Evolutionary conservation across 148 eudicot species (phyloP).

Genomic region (Amaranthus palmeri): DNA sequence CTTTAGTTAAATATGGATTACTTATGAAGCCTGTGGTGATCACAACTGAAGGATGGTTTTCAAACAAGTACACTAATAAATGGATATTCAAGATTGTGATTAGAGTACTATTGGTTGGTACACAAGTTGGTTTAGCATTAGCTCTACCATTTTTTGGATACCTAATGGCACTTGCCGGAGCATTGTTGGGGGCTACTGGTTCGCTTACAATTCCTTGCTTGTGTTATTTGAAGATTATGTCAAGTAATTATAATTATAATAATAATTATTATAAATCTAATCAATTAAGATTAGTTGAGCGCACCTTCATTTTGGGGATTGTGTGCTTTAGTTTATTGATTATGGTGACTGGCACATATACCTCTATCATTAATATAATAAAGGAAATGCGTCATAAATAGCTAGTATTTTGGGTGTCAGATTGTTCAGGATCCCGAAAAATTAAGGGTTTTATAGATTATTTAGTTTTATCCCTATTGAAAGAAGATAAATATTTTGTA

Average conservation of each 20-base stretch:
- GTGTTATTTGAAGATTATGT: constrained; percentile 26
- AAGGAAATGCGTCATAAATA: background rate
- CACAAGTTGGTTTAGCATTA: constrained; percentile 23
- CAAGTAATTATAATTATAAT: background rate
- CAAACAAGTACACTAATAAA: constrained; percentile 12
- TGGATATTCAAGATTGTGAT: constrained; percentile 14
- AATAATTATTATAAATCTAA: background rate
- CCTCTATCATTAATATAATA: constrained; percentile 4
- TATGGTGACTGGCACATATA: constrained; percentile 5
- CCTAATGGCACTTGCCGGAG: constrained; percentile 26
- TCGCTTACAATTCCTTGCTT: constrained; percentile 31
- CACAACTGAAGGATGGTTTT: constrained; percentile 27
- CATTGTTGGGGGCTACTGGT: constrained; percentile 20
- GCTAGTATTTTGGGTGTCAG: too few species aligned
- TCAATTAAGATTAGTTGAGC: background rate
- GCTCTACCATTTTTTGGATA: constrained; percentile 7
- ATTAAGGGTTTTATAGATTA: too few species aligned
- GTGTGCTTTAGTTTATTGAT: constrained; percentile 2
- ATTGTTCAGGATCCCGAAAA: too few species aligned
- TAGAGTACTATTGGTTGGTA: constrained; percentile 24
- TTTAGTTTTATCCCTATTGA: too few species aligned
- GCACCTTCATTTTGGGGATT: background rate
- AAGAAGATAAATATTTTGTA: too few species aligned
- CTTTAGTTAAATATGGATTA: too few species aligned
- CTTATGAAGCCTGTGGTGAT: background rate